phyloP scores from a whole-genome alignment of 2,329 filamentous ascomycete species.

The Didymella pomorum region DNA sequence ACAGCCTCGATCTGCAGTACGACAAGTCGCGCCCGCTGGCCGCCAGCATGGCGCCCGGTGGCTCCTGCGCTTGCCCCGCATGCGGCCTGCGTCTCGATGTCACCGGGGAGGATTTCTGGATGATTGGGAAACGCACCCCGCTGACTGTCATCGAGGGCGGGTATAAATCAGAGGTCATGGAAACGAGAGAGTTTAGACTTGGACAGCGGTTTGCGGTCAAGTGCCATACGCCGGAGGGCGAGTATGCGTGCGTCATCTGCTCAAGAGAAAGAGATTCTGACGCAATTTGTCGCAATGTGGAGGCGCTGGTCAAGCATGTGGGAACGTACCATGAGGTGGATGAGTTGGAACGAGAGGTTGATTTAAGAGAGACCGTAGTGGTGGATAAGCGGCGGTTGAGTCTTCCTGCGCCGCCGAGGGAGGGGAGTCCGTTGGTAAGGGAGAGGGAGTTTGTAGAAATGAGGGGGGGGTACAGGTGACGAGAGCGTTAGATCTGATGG shows the following conservation, averaged over 20 bases:
- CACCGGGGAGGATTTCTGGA: conserved; percentile 49
- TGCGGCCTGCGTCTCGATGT: conserved; percentile 41
- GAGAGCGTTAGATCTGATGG: no score
- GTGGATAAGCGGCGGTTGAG: conserved; percentile 31
- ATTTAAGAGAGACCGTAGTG: conserved; percentile 40
- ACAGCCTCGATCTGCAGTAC: conserved; percentile 47
- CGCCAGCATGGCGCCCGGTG: conserved; percentile 43
- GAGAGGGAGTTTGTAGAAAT: conserved; percentile 28
- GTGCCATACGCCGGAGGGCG: conserved; percentile 48
- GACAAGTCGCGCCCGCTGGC: conserved; percentile 41
- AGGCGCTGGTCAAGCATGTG: conserved; percentile 49
- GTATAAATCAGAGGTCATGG: conserved; percentile 44
- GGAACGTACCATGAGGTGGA: conserved; percentile 44
- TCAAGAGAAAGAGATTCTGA: conserved; percentile 44
- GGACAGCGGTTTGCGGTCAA: conserved; percentile 51
- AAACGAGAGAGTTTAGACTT: conserved; percentile 48
- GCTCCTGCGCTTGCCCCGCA: conserved; percentile 40
- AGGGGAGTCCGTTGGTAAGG: conserved; percentile 23
- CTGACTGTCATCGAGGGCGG: conserved; percentile 36
- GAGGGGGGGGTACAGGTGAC: conserved; percentile 28
- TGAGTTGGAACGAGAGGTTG: conserved; percentile 44
- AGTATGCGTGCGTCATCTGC: conserved; percentile 50
- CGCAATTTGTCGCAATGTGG: conserved; percentile 46
- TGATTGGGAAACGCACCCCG: conserved; percentile 48
- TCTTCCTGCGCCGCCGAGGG: conserved; percentile 30